Conservation (phyloP, 2,329 filamentous ascomycete species). For the Colletotrichum salicis region DNA sequence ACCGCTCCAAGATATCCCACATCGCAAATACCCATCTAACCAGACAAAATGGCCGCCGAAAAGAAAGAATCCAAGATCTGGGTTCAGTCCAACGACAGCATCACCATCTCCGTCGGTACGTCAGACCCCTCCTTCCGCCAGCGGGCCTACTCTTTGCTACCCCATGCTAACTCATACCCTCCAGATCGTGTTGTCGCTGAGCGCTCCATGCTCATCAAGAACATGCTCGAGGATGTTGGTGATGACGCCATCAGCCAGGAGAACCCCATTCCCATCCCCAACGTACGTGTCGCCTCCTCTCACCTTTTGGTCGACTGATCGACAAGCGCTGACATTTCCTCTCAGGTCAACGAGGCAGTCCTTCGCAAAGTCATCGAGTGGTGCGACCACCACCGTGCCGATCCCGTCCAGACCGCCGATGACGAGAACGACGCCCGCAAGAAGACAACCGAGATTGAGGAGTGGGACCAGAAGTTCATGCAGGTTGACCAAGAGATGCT, state of each 20-base stretch:
- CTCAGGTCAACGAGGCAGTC: conserved; percentile 88
- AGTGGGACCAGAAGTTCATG: conserved; percentile 99
- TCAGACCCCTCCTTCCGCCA: conserved; percentile 33
- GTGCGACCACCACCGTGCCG: conserved; percentile 94
- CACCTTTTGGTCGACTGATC: conserved; percentile 13
- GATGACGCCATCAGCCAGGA: conserved; percentile 62
- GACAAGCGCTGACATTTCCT: conserved; percentile 27
- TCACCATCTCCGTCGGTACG: conserved; percentile 54
- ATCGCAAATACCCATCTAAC: not conserved
- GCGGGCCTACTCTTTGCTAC: not conserved
- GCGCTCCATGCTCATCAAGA: conserved; percentile 95
- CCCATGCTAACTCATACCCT: conserved; percentile 44
- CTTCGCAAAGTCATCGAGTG: conserved; percentile 97
- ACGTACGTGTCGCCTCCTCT: conserved; percentile 61
- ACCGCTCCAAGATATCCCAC: not conserved
- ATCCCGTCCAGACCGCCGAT: conserved; percentile 83
- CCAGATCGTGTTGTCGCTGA: conserved; percentile 85
- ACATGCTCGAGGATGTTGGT: conserved; percentile 95
- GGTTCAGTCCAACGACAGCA: conserved; percentile 63
- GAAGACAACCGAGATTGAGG: conserved; percentile 98
- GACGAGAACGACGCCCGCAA: conserved; percentile 95
- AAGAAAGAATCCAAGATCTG: conserved; percentile 54
- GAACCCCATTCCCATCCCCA: conserved; percentile 88
- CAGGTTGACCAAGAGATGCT: conserved; percentile 99
- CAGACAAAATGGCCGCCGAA: conserved; percentile 49